These are phyloP conservation scores for Scenedesmus sp. DNA, from an alignment of 163 green algal species.

Conservation along the genomic window DNA sequence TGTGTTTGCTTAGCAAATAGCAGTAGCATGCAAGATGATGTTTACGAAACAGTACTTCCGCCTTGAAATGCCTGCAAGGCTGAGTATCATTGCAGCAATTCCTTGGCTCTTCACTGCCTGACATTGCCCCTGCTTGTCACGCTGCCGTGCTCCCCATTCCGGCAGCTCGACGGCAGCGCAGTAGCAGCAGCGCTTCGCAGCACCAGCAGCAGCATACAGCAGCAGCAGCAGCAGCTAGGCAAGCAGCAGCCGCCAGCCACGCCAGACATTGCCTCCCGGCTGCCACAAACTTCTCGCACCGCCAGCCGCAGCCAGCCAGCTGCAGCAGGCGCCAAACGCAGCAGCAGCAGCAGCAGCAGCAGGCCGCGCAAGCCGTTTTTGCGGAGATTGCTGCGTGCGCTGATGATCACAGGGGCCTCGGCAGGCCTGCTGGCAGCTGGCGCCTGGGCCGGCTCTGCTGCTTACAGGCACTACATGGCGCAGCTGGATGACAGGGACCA, in stretches of 20 bases:
- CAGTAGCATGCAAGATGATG: neutral
- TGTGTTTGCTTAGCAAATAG: neutral
- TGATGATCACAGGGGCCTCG: constrained; percentile 12
- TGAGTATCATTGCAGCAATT: too few relatives aligned
- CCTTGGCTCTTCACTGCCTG: too few relatives aligned
- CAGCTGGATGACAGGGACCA: constrained; percentile 39
- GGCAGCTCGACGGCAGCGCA: neutral
- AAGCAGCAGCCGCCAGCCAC: neutral
- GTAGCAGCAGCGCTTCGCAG: neutral
- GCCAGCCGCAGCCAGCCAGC: neutral
- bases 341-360: neutral
- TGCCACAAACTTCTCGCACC: neutral
- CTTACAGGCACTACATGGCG: constrained; percentile 49
- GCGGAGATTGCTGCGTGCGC: constrained; percentile 12
- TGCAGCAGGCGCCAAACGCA: neutral
- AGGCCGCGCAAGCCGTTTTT: constrained; percentile 9
- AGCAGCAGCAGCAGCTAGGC: constrained; percentile 2
- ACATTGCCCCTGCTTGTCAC: too few relatives aligned
- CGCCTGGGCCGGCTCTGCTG: constrained; percentile 5
- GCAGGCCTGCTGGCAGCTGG: constrained; percentile 29
- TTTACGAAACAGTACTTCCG: too few relatives aligned
- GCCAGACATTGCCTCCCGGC: neutral
- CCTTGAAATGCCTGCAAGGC: too few relatives aligned
- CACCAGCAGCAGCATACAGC: constrained; percentile 2
- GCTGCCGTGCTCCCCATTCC: neutral